These are phyloP conservation scores for Colletotrichum sp. DNA, from an alignment of 2,329 filamentous ascomycete genomes.

Conservation along the genomic window DNA sequence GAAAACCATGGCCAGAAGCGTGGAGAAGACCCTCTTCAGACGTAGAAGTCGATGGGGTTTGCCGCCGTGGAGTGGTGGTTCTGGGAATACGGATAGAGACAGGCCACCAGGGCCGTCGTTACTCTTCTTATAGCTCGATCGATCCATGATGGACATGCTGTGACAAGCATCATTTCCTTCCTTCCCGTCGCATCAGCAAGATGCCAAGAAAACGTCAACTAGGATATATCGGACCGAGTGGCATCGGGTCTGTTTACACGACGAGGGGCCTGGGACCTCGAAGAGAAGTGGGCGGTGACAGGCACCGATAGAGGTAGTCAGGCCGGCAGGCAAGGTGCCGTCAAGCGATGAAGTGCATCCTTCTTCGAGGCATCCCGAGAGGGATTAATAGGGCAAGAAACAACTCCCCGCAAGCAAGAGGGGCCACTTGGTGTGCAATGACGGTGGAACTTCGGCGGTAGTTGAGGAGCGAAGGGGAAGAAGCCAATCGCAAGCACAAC, in stretches of 20 bases:
- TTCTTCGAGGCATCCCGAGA: not conserved
- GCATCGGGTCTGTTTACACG: not conserved
- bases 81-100: not conserved
- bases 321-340: not conserved
- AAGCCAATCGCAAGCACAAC: not conserved
- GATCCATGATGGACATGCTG: not conserved
- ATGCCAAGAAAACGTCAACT: not conserved
- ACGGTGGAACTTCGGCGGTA: conserved; percentile 5
- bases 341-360: not conserved
- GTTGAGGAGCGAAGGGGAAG: not conserved
- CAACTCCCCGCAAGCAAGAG: not conserved
- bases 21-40: not conserved
- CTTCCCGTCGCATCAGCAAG: not conserved
- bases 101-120: not conserved
- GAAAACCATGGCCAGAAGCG: conserved; percentile 4
- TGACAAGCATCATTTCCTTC: not conserved
- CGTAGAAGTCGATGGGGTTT: not conserved
- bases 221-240: conserved; percentile 7
- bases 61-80: not conserved
- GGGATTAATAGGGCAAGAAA: not conserved
- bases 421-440: not conserved
- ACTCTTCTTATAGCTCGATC: conserved; percentile 1
- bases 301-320: not conserved
- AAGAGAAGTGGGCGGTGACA: not conserved
- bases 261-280: not conserved